Evolutionary conservation across 345 rosid genomes (phyloP).

Genomic region (Acer campestre): DNA sequence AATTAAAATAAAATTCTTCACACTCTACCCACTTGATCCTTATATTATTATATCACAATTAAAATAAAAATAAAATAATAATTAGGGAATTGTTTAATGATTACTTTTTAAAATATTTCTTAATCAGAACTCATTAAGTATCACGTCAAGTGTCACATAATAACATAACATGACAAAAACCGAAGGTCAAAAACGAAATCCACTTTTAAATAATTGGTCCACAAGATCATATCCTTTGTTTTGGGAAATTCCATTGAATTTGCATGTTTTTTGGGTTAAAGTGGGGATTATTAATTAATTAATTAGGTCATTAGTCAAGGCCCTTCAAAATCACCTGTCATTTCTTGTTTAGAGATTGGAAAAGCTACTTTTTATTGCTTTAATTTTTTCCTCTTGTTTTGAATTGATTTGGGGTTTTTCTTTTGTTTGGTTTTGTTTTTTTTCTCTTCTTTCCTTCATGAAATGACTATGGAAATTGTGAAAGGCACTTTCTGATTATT

Average conservation of each 20-base stretch:
- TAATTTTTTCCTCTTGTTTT: neutral
- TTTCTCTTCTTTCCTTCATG: too few species aligned
- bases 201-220: neutral
- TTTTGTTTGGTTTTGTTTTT: neutral
- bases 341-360: neutral
- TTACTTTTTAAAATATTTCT: neutral
- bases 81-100: neutral
- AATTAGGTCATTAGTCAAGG: neutral
- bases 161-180: neutral
- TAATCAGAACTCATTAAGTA: neutral
- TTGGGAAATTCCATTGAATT: neutral
- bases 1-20: neutral
- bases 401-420: neutral
- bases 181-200: neutral
- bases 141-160: neutral
- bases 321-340: neutral
- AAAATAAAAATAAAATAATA: neutral
- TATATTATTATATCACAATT: neutral
- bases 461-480: neutral
- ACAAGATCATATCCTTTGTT: neutral
- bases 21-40: neutral
- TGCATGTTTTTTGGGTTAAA: neutral
- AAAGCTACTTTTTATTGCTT: neutral
- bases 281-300: neutral
- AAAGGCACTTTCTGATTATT: slow-evolving; percentile 1